phyloP scores from a whole-genome alignment of 1,284 basidiomycete species.

The Sparassis latifolia region DNA sequence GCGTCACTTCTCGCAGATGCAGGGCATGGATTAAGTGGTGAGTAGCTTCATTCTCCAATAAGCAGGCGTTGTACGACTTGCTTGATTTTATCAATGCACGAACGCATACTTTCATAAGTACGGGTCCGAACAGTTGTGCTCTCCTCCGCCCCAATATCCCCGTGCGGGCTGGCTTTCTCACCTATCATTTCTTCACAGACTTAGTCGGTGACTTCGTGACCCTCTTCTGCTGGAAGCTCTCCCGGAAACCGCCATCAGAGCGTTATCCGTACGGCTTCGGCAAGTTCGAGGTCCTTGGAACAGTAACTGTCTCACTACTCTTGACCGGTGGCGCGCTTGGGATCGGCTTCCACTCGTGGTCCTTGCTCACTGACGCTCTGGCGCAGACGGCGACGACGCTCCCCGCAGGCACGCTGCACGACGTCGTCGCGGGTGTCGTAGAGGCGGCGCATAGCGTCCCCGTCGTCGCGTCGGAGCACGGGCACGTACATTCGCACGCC shows the following conservation, averaged over 20 bases:
- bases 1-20: constrained; percentile 93
- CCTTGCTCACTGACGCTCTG: constrained; percentile 67
- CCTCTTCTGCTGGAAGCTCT: constrained; percentile 87
- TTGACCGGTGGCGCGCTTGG: constrained; percentile 85
- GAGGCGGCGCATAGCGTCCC: constrained; percentile 49
- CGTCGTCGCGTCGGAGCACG: constrained; percentile 31
- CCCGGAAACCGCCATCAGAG: constrained; percentile 70
- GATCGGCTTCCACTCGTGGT: constrained; percentile 90
- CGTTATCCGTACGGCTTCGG: constrained; percentile 85
- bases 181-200: constrained; percentile 37
- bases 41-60: constrained; percentile 19
- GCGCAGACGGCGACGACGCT: constrained; percentile 49
- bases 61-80: constrained; percentile 8
- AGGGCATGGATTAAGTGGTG: constrained; percentile 88
- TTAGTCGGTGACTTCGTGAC: constrained; percentile 91
- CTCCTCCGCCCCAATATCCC: too few species aligned
- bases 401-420: constrained; percentile 54
- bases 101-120: too few species aligned
- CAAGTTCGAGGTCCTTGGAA: constrained; percentile 93
- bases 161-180: background rate
- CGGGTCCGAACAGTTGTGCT: too few species aligned
- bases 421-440: constrained; percentile 51
- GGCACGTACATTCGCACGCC: constrained; percentile 52
- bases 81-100: too few species aligned
- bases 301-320: constrained; percentile 77